These are phyloP conservation scores for Medicago arabica DNA, from an alignment of 306 rosid genomes.

Conservation along the genomic window DNA sequence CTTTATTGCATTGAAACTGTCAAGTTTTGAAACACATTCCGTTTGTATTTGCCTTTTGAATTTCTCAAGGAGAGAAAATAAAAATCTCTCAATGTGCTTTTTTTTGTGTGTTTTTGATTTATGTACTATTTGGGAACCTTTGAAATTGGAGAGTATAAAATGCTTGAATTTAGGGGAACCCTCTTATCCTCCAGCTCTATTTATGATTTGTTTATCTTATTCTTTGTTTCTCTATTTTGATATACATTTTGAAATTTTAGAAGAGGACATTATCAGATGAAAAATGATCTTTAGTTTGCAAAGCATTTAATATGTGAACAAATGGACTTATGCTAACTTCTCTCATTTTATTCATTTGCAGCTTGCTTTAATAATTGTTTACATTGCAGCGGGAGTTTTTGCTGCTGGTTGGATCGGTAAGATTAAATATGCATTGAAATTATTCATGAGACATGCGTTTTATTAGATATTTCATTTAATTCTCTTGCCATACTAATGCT, in stretches of 20 bases:
- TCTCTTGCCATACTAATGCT: conserved; percentile 45
- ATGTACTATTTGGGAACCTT: conserved; percentile 29
- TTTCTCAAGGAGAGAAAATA: conserved; percentile 14
- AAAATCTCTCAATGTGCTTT: conserved; percentile 1
- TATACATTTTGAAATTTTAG: conserved; percentile 21
- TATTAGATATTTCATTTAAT: conserved; percentile 19
- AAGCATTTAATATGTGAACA: conserved; percentile 17
- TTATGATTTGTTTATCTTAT: conserved; percentile 14
- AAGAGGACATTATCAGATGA: conserved; percentile 30
- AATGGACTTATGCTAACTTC: conserved; percentile 38
- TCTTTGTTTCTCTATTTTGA: conserved; percentile 31
- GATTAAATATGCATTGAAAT: conserved; percentile 36
- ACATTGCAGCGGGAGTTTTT: conserved; percentile 92
- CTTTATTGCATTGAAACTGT: not conserved
- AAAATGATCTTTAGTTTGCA: conserved; percentile 26
- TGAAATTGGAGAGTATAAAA: conserved; percentile 11
- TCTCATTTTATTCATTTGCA: conserved; percentile 54
- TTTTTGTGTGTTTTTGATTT: conserved; percentile 26
- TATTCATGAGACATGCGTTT: conserved; percentile 32
- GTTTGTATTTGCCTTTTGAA: conserved; percentile 18
- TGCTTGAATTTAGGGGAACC: conserved; percentile 37
- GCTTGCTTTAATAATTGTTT: conserved; percentile 84
- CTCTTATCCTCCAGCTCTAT: conserved; percentile 7
- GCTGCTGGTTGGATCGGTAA: conserved; percentile 98
- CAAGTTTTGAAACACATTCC: conserved; percentile 6